phyloP scores from a whole-genome alignment of 208 protist species.

The Leishmania aethiopica region DNA sequence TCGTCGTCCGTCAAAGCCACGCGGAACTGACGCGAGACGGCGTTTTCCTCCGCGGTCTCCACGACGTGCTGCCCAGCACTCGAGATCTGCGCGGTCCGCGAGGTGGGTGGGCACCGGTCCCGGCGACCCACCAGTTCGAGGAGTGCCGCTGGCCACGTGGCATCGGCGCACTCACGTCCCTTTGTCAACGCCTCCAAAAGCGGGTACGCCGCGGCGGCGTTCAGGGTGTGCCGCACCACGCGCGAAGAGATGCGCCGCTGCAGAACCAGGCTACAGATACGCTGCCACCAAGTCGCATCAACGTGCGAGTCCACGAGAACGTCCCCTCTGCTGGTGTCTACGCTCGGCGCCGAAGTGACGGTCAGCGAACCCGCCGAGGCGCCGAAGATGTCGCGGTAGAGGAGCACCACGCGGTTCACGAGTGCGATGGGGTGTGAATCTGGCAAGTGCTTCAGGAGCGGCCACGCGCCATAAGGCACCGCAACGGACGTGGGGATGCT shows the following conservation, averaged over 20 bases:
- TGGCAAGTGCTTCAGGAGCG: conserved; percentile 22
- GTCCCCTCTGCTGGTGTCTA: neutral
- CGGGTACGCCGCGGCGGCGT: conserved; percentile 54
- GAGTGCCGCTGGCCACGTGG: conserved; percentile 51
- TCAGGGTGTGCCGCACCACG: conserved; percentile 43
- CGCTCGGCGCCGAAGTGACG: neutral
- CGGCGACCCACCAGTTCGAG: conserved; percentile 66
- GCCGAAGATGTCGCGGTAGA: conserved; percentile 24
- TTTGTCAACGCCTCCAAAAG: conserved; percentile 58
- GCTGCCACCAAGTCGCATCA: conserved; percentile 29
- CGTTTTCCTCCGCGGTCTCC: conserved; percentile 60
- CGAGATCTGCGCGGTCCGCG: conserved; percentile 18
- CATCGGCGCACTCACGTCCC: conserved; percentile 41
- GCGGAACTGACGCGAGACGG: conserved; percentile 47
- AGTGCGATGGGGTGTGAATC: conserved; percentile 31
- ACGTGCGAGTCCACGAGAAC: neutral
- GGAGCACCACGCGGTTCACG: conserved; percentile 24
- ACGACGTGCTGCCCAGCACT: conserved; percentile 56
- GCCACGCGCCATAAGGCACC: conserved; percentile 22
- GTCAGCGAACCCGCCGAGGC: neutral
- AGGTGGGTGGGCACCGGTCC: conserved; percentile 47
- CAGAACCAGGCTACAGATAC: conserved; percentile 43
- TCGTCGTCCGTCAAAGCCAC: conserved; percentile 71
- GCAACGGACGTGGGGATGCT: neutral
- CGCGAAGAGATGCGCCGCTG: conserved; percentile 35